These are phyloP conservation scores for Talaromyces albobiverticillius DNA, from an alignment of 2,329 filamentous ascomycete species.

Conservation along the genomic window DNA sequence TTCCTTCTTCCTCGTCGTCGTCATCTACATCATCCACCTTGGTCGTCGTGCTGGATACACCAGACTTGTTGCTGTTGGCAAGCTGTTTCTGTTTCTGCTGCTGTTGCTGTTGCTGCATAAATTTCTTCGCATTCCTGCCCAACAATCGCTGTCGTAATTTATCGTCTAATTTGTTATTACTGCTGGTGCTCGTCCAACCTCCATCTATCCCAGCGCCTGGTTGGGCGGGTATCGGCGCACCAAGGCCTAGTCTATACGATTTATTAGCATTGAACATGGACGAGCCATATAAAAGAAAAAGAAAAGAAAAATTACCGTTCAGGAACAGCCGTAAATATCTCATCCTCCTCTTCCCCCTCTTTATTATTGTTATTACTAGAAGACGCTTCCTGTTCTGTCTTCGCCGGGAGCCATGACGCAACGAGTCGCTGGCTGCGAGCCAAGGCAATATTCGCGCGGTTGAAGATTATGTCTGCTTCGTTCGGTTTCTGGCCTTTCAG, in stretches of 20 bases:
- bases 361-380: conserved; percentile 35
- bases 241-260: conserved; percentile 44
- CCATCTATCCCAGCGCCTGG: conserved; percentile 26
- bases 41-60: neutral
- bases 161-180: conserved; percentile 43
- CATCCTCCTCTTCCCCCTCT: conserved; percentile 51
- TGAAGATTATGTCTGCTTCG: conserved; percentile 55
- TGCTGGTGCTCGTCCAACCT: conserved; percentile 37
- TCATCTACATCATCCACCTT: conserved; percentile 22
- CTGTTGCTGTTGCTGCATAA: conserved; percentile 44
- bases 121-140: conserved; percentile 39
- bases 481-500: conserved; percentile 18
- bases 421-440: conserved; percentile 55
- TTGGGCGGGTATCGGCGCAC: conserved; percentile 40
- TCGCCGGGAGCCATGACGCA: conserved; percentile 56
- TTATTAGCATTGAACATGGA: conserved; percentile 4
- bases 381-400: conserved; percentile 33
- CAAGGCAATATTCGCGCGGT: conserved; percentile 52
- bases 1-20: conserved; percentile 42
- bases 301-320: conserved; percentile 46
- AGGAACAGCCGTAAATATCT: conserved; percentile 52
- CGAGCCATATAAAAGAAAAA: neutral
- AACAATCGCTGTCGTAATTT: conserved; percentile 45
- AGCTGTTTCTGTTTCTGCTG: conserved; percentile 18
- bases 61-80: neutral